Conservation (phyloP, 2,329 filamentous ascomycete genomes). For the Penicillium griseofulvum region DNA sequence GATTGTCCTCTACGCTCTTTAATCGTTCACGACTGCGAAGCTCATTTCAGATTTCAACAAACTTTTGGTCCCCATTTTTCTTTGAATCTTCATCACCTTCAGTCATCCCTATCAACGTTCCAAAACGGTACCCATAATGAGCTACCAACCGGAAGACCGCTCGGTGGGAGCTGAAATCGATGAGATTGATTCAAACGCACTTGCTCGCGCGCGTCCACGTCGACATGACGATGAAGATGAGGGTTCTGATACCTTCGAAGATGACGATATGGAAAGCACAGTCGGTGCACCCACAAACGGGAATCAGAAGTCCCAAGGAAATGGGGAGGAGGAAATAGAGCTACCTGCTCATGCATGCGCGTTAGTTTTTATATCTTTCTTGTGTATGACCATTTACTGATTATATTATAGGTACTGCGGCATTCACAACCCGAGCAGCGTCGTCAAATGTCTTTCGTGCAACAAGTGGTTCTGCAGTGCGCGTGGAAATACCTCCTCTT, state of each 20-base stretch:
- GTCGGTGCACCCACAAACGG: conserved; percentile 79
- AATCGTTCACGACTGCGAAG: conserved; percentile 11
- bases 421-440: conserved; percentile 90
- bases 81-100: conserved; percentile 7
- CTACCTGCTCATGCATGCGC: conserved; percentile 93
- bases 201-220: conserved; percentile 62
- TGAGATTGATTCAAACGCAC: conserved; percentile 54
- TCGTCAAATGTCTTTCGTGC: conserved; percentile 93
- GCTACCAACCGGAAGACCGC: conserved; percentile 47
- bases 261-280: conserved; percentile 74
- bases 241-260: conserved; percentile 76
- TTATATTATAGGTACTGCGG: conserved; percentile 72
- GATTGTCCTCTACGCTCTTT: conserved; percentile 30
- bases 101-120: conserved; percentile 51
- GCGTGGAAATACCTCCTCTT: conserved; percentile 91
- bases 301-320: conserved; percentile 58
- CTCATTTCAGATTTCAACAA: neutral
- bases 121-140: conserved; percentile 77
- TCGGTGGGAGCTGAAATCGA: conserved; percentile 61
- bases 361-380: conserved; percentile 54
- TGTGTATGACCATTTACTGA: conserved; percentile 18
- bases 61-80: conserved; percentile 6
- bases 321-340: conserved; percentile 79
- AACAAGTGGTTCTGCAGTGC: conserved; percentile 99
- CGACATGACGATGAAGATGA: conserved; percentile 87